phyloP scores from a whole-genome alignment of 345 rosid genomes.

The Pelargonium nanum region DNA sequence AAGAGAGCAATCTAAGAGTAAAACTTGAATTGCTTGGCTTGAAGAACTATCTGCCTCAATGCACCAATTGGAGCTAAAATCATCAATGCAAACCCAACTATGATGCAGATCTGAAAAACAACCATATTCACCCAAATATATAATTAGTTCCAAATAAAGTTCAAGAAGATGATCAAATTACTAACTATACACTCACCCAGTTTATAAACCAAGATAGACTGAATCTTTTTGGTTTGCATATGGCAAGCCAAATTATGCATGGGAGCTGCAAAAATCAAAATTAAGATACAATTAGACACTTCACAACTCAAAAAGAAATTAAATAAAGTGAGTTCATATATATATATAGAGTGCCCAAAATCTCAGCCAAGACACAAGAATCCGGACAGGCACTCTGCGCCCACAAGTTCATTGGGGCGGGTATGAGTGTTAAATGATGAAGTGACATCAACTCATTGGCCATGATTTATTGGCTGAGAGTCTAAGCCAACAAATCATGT shows the following conservation, averaged over 20 bases:
- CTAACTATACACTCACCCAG: conserved; percentile 34
- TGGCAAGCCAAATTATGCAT: conserved; percentile 60
- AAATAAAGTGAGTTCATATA: not conserved
- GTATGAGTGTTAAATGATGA: too few relatives aligned
- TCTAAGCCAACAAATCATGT: not conserved
- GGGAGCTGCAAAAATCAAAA: conserved; percentile 46
- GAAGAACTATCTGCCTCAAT: conserved; percentile 28
- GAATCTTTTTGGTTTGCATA: conserved; percentile 58
- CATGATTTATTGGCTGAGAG: too few relatives aligned
- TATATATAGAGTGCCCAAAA: not conserved
- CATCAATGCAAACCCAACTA: conserved; percentile 30
- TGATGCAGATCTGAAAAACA: conserved; percentile 31
- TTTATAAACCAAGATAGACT: conserved; percentile 50
- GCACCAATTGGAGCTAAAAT: conserved; percentile 40
- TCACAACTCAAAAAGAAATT: not conserved
- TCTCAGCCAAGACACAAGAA: too few relatives aligned
- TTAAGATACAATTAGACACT: not conserved
- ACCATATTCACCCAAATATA: not conserved
- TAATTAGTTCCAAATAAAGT: not conserved
- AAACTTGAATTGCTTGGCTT: conserved; percentile 32
- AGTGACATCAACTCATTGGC: too few relatives aligned
- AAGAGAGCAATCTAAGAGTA: conserved; percentile 20
- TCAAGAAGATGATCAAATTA: not conserved
- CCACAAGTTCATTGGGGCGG: too few relatives aligned
- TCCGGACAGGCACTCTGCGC: too few relatives aligned